Percentiles rank a stretch among this genome's conserved stretches.
These are phyloP conservation scores for Erodium texanum DNA, from an alignment of 441 rosid genomes.

Conservation along the genomic window DNA sequence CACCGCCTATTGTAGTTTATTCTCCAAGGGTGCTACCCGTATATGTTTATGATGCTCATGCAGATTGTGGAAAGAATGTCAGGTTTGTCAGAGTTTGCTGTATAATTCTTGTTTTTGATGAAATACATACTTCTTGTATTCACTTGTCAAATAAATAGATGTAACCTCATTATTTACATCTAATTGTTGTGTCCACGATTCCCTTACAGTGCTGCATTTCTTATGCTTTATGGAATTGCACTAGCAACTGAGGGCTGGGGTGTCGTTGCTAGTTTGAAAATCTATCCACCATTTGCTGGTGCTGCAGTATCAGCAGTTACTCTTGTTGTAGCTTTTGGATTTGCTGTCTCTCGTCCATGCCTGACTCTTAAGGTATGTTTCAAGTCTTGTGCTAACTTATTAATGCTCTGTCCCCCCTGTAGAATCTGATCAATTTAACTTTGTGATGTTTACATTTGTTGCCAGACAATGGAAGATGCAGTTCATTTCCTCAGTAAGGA, in stretches of 20 bases:
- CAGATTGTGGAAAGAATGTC: conserved; percentile 97
- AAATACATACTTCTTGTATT: conserved; percentile 9
- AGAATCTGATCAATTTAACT: neutral
- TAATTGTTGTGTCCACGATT: conserved; percentile 16
- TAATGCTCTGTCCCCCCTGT: conserved; percentile 11
- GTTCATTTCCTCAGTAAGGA: conserved; percentile 98
- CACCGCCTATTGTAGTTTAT: conserved; percentile 99
- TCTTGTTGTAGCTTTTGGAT: conserved; percentile 97
- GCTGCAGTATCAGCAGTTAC: conserved; percentile 99
- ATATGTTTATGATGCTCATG: conserved; percentile 98
- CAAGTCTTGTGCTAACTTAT: conserved; percentile 14
- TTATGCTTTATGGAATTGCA: conserved; percentile 95
- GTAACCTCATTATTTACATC: conserved; percentile 14
- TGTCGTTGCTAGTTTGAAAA: conserved; percentile 95
- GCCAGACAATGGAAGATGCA: conserved; percentile 98
- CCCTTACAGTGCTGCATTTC: conserved; percentile 78
- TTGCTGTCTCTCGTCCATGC: conserved; percentile 99
- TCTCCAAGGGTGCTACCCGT: conserved; percentile 99
- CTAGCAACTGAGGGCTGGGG: conserved; percentile 99
- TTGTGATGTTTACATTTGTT: conserved; percentile 22
- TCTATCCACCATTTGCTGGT: conserved; percentile 99
- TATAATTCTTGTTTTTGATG: conserved; percentile 10
- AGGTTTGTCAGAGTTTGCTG: conserved; percentile 50
- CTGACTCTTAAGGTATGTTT: conserved; percentile 75
- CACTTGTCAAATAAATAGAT: neutral